Conservation (phyloP, 78 protist genomes). For the Dictyostelium brefeldianum region DNA sequence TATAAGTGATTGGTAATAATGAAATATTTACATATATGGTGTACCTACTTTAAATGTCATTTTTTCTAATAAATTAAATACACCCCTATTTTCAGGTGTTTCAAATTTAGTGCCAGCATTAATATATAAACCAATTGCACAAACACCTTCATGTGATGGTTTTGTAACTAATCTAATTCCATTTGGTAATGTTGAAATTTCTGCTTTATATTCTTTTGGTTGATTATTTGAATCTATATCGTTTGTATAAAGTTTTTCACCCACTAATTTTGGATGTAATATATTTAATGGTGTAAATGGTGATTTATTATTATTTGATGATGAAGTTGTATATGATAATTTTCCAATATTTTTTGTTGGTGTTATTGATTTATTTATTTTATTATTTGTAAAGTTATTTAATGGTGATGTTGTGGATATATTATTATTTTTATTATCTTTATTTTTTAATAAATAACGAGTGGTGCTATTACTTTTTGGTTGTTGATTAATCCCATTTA, state of each 20-base stretch:
- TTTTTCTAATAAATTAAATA: conserved; percentile 59
- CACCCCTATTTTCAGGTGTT: conserved; percentile 51
- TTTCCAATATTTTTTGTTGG: neutral
- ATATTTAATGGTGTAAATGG: conserved; percentile 24
- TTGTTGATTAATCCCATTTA: neutral
- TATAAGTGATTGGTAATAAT: no score
- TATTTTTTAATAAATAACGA: no score
- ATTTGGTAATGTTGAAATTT: conserved; percentile 53
- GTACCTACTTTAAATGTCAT: conserved; percentile 49
- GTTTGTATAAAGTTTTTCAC: neutral
- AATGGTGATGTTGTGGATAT: neutral
- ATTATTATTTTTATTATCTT: neutral
- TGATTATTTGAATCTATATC: neutral
- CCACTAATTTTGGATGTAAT: conserved; percentile 44
- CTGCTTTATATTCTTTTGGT: neutral
- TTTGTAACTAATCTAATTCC: conserved; percentile 42
- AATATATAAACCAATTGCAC: conserved; percentile 55
- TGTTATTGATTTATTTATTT: neutral
- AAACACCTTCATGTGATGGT: conserved; percentile 35
- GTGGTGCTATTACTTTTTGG: neutral
- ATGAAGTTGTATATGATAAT: conserved; percentile 12
- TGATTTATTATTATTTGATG: neutral
- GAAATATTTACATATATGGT: neutral
- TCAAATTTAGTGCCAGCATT: conserved; percentile 44
- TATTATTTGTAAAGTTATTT: neutral